Evolutionary conservation across 2,329 filamentous ascomycete genomes (phyloP), one percentile per base, ranked within the genome.

Genomic region (Botrytis elliptica): DNA sequence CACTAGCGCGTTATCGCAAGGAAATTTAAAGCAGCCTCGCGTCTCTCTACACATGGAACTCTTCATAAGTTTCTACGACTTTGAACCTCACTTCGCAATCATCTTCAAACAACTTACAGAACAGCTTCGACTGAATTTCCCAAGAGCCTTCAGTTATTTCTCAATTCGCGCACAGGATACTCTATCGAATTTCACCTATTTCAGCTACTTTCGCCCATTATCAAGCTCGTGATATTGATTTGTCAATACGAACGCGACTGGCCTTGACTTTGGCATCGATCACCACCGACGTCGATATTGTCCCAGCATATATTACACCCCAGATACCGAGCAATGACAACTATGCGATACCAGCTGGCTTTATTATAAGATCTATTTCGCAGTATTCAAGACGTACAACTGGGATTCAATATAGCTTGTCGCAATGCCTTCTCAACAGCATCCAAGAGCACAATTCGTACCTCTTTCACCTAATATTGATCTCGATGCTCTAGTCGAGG

Each of bases 381-480:
- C 33, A 25, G 63, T 55, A 8, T 69, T 4, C 8, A 33, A 33
- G 42, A 62, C 36, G 14, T 60, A 14, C 59, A 22, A 38, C n/a
- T 20, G 20, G 9, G n/a, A 8, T 55, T 52, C 18, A 55, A 40
- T 59, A 29, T 36, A 71, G 60, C 73, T 69, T 71, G 73, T 75
- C 79, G 87, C 79, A 42, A 97, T 97, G 94, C 92, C 93, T 72
- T 84, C 86, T 25, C 87, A 92, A 22, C 85, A 91, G 74, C 90
- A 95, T 79, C 93, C 93, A 0, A 91, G 94, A 80, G 94, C 94
- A 25, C 93, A 94, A 70, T 98, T 98, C 82, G 94, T 97, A 82
- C 95, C 95, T 1, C 93, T 98, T 65, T 89, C 94, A 0, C 95
- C 95, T 0, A 90, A 95, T 79, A 89, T 98, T 73, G 92, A 98